Conservation (phyloP, 2,329 filamentous ascomycete genomes). For the Sporothrix mexicana region DNA sequence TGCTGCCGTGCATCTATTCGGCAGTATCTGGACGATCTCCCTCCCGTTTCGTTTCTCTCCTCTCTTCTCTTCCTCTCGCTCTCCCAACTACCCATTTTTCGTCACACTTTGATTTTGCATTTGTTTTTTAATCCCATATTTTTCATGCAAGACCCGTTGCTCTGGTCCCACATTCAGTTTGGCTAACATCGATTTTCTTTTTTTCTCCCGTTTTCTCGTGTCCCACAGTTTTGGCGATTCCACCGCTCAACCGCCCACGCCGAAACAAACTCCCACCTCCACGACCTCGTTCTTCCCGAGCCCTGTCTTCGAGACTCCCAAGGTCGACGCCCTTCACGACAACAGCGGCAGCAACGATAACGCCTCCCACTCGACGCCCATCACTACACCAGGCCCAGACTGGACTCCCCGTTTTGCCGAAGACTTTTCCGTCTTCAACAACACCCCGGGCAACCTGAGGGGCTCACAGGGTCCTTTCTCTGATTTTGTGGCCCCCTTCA, state of each 20-base stretch:
- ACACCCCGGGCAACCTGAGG: slow-evolving; percentile 64
- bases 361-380: slow-evolving; percentile 44
- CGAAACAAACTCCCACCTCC: slow-evolving; percentile 62
- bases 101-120: neutral
- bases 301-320: slow-evolving; percentile 63
- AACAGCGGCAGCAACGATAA: slow-evolving; percentile 43
- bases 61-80: slow-evolving; percentile 29
- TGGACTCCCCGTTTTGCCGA: slow-evolving; percentile 69
- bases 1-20: slow-evolving; percentile 33
- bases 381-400: slow-evolving; percentile 41
- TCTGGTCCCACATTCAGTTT: slow-evolving; percentile 33
- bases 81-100: neutral
- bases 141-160: slow-evolving; percentile 20
- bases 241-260: slow-evolving; percentile 66
- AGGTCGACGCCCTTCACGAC: slow-evolving; percentile 45
- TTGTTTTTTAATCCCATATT: neutral
- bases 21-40: slow-evolving; percentile 31
- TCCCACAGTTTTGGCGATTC: slow-evolving; percentile 65
- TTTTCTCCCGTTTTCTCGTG: slow-evolving; percentile 36
- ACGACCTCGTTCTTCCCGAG: slow-evolving; percentile 56
- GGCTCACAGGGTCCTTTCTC: slow-evolving; percentile 53
- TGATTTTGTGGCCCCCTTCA: slow-evolving; percentile 50
- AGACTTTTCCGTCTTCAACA: slow-evolving; percentile 69
- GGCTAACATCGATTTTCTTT: slow-evolving; percentile 33
- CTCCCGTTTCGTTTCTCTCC: slow-evolving; percentile 31